phyloP scores from a whole-genome alignment of 805 yeast species.

The Nadsonia fulvescens region DNA sequence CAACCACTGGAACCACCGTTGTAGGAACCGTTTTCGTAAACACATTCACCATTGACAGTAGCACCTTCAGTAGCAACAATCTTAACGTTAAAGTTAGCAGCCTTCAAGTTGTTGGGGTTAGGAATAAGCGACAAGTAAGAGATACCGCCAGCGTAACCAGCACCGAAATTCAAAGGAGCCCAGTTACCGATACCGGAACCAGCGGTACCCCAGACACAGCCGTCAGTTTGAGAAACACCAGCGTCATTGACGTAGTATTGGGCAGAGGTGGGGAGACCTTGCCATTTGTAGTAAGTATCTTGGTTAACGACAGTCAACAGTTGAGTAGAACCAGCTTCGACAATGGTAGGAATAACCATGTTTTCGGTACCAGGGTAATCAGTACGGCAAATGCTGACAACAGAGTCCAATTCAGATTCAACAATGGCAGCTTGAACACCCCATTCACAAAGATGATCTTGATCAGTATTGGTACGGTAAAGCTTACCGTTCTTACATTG shows the following conservation, averaged over 20 bases:
- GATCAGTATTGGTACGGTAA: conserved; percentile 56
- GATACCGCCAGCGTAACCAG: conserved; percentile 59
- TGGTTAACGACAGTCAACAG: conserved; percentile 69
- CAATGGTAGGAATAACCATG: conserved; percentile 88
- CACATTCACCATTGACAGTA: conserved; percentile 54
- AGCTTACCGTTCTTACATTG: conserved; percentile 69
- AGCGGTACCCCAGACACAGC: conserved; percentile 81
- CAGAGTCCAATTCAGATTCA: conserved; percentile 39
- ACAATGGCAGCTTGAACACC: conserved; percentile 57
- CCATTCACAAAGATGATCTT: conserved; percentile 70
- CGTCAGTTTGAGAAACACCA: conserved; percentile 77
- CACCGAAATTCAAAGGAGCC: conserved; percentile 93
- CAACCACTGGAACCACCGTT: conserved; percentile 72
- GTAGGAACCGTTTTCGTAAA: conserved; percentile 62
- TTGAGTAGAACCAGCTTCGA: conserved; percentile 43
- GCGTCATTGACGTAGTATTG: conserved; percentile 97
- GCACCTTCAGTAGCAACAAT: conserved; percentile 57
- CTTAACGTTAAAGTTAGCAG: conserved; percentile 58
- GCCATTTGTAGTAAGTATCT: conserved; percentile 64
- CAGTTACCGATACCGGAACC: conserved; percentile 86
- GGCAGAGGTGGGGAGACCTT: conserved; percentile 68
- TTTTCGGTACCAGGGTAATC: conserved; percentile 99
- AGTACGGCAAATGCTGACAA: conserved; percentile 88
- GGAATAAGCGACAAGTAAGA: conserved; percentile 84
- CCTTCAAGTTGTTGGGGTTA: conserved; percentile 68